These are phyloP conservation scores for Globisporangium radiosum DNA, from an alignment of 352 stramenopile genomes.

Conservation along the genomic window DNA sequence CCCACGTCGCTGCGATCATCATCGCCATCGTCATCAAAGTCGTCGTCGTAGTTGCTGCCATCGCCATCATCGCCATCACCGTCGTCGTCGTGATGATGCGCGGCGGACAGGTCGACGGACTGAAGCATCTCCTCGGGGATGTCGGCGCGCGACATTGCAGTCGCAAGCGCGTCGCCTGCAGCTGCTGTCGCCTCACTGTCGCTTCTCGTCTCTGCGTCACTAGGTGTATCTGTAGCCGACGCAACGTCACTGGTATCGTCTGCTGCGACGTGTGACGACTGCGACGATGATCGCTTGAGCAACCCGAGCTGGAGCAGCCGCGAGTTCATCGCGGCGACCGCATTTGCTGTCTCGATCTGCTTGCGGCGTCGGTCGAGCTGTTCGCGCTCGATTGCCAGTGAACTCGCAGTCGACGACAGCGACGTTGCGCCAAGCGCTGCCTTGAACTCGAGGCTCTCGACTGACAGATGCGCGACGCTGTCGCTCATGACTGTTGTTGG, in stretches of 20 bases:
- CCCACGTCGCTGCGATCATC: neutral
- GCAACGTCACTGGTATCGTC: no score
- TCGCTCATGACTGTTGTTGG: constrained; percentile 4
- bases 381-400: constrained; percentile 59
- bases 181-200: neutral
- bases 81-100: neutral
- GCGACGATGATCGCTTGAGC: constrained; percentile 16
- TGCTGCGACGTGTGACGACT: no score
- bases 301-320: constrained; percentile 57
- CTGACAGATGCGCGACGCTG: constrained; percentile 26
- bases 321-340: constrained; percentile 68
- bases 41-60: no score
- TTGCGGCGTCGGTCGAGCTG: constrained; percentile 65
- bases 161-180: neutral
- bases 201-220: neutral
- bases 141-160: constrained; percentile 6
- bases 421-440: neutral
- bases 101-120: constrained; percentile 24
- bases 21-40: neutral
- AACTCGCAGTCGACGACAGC: constrained; percentile 13
- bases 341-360: constrained; percentile 67
- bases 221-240: no score
- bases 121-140: constrained; percentile 45
- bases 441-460: constrained; percentile 18
- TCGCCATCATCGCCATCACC: neutral